These are phyloP conservation scores for Xerocomellus intermedius DNA, from an alignment of 768 basidiomycete species.

Conservation along the genomic window DNA sequence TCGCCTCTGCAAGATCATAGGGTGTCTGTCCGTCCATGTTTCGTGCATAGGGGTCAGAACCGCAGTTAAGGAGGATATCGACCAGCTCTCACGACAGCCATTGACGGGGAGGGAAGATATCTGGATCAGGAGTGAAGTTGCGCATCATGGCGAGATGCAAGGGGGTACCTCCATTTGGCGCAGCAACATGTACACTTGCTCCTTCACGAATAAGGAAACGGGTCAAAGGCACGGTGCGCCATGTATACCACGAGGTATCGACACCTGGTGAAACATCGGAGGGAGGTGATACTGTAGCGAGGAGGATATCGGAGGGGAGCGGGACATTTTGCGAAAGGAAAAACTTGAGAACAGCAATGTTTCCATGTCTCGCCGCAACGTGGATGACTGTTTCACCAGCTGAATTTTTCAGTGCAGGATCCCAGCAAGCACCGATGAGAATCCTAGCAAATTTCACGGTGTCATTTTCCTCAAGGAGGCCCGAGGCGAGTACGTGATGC, in stretches of 20 bases:
- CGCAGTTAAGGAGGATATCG: not conserved
- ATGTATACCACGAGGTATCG: no score
- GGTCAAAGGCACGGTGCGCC: not conserved
- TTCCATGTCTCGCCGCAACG: not conserved
- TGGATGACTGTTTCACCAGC: not conserved
- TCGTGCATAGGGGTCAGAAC: not conserved
- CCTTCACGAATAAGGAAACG: conserved; percentile 1
- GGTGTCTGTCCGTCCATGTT: not conserved
- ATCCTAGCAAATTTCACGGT: not conserved
- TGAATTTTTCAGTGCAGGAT: not conserved
- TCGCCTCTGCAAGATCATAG: not conserved
- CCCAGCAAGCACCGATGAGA: not conserved
- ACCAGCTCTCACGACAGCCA: not conserved
- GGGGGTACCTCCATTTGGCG: not conserved
- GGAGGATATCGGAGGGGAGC: not conserved
- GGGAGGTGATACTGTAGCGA: not conserved
- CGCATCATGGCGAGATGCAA: not conserved
- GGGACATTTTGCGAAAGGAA: not conserved
- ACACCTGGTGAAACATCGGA: no score
- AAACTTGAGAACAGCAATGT: not conserved
- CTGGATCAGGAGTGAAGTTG: not conserved
- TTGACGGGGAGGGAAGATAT: no score
- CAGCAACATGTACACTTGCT: not conserved
- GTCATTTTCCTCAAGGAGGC: no score
- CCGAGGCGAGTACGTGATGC: not conserved